A percentile compares a stretch with the other conserved stretches of the same genome.
Conservation (phyloP, 1,139 yeast species). For the Kurtzmaniella quercitrusa region DNA sequence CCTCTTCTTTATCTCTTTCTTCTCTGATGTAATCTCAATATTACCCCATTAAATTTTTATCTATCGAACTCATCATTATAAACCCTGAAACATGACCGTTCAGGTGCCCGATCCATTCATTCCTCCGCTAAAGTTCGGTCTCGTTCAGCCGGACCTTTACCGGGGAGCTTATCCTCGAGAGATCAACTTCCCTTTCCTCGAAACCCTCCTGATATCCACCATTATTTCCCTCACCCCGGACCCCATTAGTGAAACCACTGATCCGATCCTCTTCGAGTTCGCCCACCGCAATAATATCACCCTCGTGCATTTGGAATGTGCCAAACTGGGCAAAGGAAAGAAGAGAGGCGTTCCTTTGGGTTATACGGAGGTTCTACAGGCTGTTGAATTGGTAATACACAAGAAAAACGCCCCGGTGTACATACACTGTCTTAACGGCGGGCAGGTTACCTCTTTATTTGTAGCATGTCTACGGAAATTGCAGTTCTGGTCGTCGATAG, state of each 20-base stretch:
- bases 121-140: constrained; percentile 78
- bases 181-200: constrained; percentile 68
- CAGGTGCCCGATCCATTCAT: constrained; percentile 42
- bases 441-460: constrained; percentile 77
- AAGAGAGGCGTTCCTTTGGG: constrained; percentile 78
- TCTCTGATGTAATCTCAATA: not conserved
- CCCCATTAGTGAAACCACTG: constrained; percentile 55
- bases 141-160: constrained; percentile 65
- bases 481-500: constrained; percentile 85
- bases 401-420: constrained; percentile 65
- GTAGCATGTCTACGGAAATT: constrained; percentile 82
- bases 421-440: constrained; percentile 85
- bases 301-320: constrained; percentile 64
- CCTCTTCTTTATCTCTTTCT: not conserved
- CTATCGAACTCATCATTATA: no score
- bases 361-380: constrained; percentile 53
- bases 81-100: constrained; percentile 5
- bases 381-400: constrained; percentile 59
- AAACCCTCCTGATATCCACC: constrained; percentile 61
- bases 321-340: constrained; percentile 67
- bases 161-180: constrained; percentile 87
- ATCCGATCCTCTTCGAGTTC: constrained; percentile 47
- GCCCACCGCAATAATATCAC: constrained; percentile 44
- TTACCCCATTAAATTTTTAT: not conserved
- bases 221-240: constrained; percentile 78